Evolutionary conservation across 2,329 filamentous ascomycete species (phyloP).

Genomic region (Trichoderma oligosporum): DNA sequence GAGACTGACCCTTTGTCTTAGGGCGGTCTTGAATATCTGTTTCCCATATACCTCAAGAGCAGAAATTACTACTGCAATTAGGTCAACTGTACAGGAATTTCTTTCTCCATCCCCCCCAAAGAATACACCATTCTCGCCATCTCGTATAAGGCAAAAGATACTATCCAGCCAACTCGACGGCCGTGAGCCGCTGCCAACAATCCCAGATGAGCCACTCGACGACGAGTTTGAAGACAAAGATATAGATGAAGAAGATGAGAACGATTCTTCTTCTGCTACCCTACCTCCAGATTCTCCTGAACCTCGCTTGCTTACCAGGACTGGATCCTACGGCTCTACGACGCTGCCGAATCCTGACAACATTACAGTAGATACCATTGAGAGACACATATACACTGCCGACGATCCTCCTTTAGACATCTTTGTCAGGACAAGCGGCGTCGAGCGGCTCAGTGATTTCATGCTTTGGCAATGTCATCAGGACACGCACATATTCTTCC

Average conservation of each 20-base stretch:
- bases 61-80: constrained; percentile 88
- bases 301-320: constrained; percentile 34
- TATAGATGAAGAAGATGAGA: constrained; percentile 48
- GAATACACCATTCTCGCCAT: constrained; percentile 77
- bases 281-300: constrained; percentile 52
- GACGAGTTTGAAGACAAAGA: constrained; percentile 43
- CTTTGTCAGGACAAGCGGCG: constrained; percentile 86
- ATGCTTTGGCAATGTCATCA: constrained; percentile 99
- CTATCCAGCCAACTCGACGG: constrained; percentile 60
- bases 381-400: constrained; percentile 82
- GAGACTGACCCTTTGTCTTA: constrained; percentile 27
- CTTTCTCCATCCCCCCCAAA: constrained; percentile 64
- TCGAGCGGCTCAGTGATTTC: constrained; percentile 90
- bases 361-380: constrained; percentile 79
- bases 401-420: constrained; percentile 84
- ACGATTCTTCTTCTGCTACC: constrained; percentile 59
- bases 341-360: constrained; percentile 70
- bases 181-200: constrained; percentile 46
- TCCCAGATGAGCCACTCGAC: constrained; percentile 47
- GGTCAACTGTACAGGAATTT: constrained; percentile 82
- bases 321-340: constrained; percentile 35
- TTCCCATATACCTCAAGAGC: constrained; percentile 96
- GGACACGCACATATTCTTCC: constrained; percentile 85
- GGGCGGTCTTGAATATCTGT: constrained; percentile 78
- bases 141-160: constrained; percentile 82